phyloP scores from a whole-genome alignment of 352 stramenopile genomes.

The Pythium biforme region DNA sequence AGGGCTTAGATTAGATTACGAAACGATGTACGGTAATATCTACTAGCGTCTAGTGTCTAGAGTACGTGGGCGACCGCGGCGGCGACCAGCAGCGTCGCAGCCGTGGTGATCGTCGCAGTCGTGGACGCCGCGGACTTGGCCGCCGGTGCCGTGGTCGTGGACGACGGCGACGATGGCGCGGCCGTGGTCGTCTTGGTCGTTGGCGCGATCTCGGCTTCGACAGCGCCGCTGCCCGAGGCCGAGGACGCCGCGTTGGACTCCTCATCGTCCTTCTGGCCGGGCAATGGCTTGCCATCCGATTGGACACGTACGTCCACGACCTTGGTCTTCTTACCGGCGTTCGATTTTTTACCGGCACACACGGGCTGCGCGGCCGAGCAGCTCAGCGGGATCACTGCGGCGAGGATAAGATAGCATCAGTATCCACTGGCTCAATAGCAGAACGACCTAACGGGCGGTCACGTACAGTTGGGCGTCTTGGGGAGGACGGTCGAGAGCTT shows the following conservation, averaged over 20 bases:
- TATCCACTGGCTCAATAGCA: background rate
- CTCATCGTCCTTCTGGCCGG: background rate
- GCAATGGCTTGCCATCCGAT: slow-evolving; percentile 5
- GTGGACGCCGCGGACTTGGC: slow-evolving; percentile 1
- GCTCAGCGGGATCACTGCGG: slow-evolving; percentile 40
- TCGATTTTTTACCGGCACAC: slow-evolving; percentile 58
- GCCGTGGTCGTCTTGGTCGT: slow-evolving; percentile 2
- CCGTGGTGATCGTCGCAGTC: background rate
- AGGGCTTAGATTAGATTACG: background rate
- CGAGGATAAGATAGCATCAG: background rate
- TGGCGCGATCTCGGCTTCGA: background rate
- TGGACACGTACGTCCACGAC: slow-evolving; percentile 14
- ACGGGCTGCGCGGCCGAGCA: slow-evolving; percentile 51
- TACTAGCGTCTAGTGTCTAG: too few species aligned
- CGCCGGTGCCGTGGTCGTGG: slow-evolving; percentile 5
- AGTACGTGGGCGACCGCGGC: background rate
- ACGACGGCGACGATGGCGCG: background rate
- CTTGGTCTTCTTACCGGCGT: slow-evolving; percentile 41
- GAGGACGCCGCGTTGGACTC: background rate
- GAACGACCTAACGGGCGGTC: too few species aligned
- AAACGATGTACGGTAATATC: background rate
- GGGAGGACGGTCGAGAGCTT: slow-evolving; percentile 31
- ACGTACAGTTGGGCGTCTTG: slow-evolving; percentile 17
- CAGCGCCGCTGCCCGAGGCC: background rate
- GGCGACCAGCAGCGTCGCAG: slow-evolving; percentile 13